Evolutionary conservation across 257 asterid species (phyloP), one percentile per base, ranked within the genome.

Genomic region (Cinchona pubescens): DNA sequence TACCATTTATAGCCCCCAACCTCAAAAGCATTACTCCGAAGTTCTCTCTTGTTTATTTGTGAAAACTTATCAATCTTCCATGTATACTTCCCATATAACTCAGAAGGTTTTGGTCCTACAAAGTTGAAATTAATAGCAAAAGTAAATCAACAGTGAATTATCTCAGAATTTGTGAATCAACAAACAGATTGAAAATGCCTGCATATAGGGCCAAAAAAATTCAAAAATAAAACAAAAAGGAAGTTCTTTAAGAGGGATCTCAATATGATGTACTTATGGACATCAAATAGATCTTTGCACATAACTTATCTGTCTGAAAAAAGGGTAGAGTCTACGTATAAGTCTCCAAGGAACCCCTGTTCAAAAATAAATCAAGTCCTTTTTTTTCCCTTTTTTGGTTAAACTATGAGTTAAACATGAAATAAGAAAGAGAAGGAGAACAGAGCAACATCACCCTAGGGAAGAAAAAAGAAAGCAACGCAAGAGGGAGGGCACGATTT

Each of bases 21-120:
- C 77, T 80, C 87, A 78, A 85, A 85, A 16, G 82, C 84, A 71
- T 76, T 83, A 79, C 89, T 85, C 63, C 85, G 83, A 56, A 85
- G 87, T 74, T 85, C 89, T 79, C 87, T 83, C 85, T 85, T 83
- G 84, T 85, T 83, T 49, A 78, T 85, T 76, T 85, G 87, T 66
- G 89, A 85, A 61, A 85, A 85, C 58, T 83, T 79, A 69, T 85
- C 87, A 80, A 85, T 85, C 87, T 83, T 85, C 89, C 89, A 85
- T 45, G 89, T 85, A 75, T 83, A 67, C 78, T 73, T 83, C 58
- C 87, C 89, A 81, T 78, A 85, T 48, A 85, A 78, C 71, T 76
- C 82, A 32, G 84, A 64, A 67, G 89, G 87, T 71, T 81, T 81
- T 62, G 81, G 79, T 67, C 87, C 89, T 85, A 67, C 70, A 79